Conservation (phyloP, 1,139 yeast genomes). For the Hyphopichia fennica region DNA sequence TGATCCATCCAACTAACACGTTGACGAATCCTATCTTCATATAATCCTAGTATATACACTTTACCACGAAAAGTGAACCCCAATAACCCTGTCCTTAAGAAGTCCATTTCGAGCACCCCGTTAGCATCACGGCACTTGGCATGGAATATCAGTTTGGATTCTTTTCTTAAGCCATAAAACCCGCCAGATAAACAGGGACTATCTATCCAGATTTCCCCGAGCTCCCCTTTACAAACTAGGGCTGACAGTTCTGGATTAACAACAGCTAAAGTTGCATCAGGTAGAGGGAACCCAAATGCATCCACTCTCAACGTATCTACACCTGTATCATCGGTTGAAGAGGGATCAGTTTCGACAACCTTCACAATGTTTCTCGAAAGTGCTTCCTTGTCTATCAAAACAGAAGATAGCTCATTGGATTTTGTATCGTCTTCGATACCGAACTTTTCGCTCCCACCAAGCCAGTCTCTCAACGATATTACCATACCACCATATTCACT, state of each 20-base stretch:
- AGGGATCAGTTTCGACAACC: constrained; percentile 62
- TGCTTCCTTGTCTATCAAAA: constrained; percentile 78
- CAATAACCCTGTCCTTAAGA: constrained; percentile 83
- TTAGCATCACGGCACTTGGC: constrained; percentile 74
- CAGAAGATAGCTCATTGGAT: constrained; percentile 59
- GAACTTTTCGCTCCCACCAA: constrained; percentile 64
- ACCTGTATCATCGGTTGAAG: constrained; percentile 52
- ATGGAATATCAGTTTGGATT: constrained; percentile 75
- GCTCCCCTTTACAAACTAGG: constrained; percentile 67
- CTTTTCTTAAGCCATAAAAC: constrained; percentile 70
- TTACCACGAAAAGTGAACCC: constrained; percentile 89
- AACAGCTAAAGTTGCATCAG: constrained; percentile 90
- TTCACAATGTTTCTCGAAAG: constrained; percentile 76
- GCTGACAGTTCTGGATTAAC: constrained; percentile 88
- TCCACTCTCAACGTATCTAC: constrained; percentile 67
- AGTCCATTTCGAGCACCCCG: constrained; percentile 71
- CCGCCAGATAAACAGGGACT: constrained; percentile 88
- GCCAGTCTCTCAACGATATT: constrained; percentile 87
- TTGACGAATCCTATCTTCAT: constrained; percentile 90
- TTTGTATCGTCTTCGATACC: constrained; percentile 44
- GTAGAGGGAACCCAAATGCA: constrained; percentile 91
- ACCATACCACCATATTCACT: constrained; percentile 98
- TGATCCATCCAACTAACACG: constrained; percentile 64
- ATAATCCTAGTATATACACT: constrained; percentile 82
- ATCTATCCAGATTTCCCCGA: constrained; percentile 98